Evolutionary conservation across 78 protist genomes (phyloP), one percentile per base, ranked within the genome.

Genomic region (Planoprotostelium fungivorum): DNA sequence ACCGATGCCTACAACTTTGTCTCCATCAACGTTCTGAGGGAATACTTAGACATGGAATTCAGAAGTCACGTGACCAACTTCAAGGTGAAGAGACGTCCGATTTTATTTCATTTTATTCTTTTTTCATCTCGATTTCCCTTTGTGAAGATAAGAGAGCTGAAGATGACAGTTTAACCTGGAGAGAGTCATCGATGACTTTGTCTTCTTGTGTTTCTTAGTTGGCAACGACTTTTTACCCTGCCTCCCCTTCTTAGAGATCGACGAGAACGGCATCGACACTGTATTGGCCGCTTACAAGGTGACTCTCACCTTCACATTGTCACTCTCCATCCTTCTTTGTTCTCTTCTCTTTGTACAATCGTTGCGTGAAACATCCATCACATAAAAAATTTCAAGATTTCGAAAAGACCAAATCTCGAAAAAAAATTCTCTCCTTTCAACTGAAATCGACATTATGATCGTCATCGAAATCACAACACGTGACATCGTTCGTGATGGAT

Each of bases 161-260:
- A 38, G 51, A 73, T 34, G 5, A 35, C 36, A 0, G 63, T 36
- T 1, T 34, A 36, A 88, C 85, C 34, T 95, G 83, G 98, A 93
- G 89, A 73, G 91, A 0, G 28, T 94, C 36, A 0, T 95, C 38
- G 98, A 97, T 90, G 99, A 97, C 88, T 95, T 93, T 31, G 90
- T 97, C 36, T 37, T 96, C 51, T 38, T 97, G 36, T 93, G 98
- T 92, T 96, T 92, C 63, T 38, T 97, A n/a, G 88, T 93, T 0
- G 99, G 99, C n/a, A 98, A 98, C 88, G 99, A 98, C 88, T 98
- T 98, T 90, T 84, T 98, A 35, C 99, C 99, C 10, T 88, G 86
- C 89, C 38, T 95, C 23, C 98, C 99, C 10, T 36, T 87, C 38
- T 37, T 97, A 34, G 94, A 91, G 88, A 96, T 98, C 86, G 35